phyloP scores from a whole-genome alignment of 2,329 filamentous ascomycete genomes.

The Dothistroma pini region DNA sequence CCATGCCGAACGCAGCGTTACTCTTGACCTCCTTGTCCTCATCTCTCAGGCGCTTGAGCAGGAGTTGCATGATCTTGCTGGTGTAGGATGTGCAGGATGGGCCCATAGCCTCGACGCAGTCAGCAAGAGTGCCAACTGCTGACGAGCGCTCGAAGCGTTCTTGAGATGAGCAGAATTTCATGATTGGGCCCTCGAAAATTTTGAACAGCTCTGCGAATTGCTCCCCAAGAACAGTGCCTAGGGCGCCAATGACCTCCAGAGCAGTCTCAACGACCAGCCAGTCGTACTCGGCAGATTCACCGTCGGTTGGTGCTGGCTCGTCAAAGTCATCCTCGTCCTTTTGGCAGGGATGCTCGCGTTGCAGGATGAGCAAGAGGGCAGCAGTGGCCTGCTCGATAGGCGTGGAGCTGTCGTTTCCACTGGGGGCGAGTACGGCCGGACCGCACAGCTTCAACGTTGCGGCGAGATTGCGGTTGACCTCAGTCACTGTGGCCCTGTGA shows the following conservation, averaged over 20 bases:
- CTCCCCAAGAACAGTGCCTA: constrained; percentile 75
- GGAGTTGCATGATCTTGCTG: constrained; percentile 67
- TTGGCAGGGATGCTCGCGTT: constrained; percentile 88
- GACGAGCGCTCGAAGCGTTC: constrained; percentile 86
- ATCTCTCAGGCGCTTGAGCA: constrained; percentile 83
- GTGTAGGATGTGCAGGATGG: constrained; percentile 79
- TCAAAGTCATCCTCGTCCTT: constrained; percentile 80
- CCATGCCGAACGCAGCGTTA: constrained; percentile 88
- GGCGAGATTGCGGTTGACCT: constrained; percentile 90
- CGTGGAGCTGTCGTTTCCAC: constrained; percentile 53
- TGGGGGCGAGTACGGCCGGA: constrained; percentile 70
- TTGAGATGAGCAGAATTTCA: constrained; percentile 81
- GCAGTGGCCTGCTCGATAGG: constrained; percentile 61
- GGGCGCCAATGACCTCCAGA: constrained; percentile 81
- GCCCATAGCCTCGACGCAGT: constrained; percentile 83
- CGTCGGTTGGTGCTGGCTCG: constrained; percentile 63
- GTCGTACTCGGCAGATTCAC: constrained; percentile 90
- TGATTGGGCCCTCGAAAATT: constrained; percentile 86
- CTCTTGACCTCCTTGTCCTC: constrained; percentile 90
- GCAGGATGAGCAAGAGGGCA: constrained; percentile 73
- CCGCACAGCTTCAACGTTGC: constrained; percentile 88
- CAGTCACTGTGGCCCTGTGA: constrained; percentile 76
- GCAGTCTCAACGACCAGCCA: constrained; percentile 96
- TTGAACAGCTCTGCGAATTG: constrained; percentile 89
- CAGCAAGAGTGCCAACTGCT: constrained; percentile 86